Conservation (phyloP, 768 basidiomycete genomes). For the Amanita rubescens region DNA sequence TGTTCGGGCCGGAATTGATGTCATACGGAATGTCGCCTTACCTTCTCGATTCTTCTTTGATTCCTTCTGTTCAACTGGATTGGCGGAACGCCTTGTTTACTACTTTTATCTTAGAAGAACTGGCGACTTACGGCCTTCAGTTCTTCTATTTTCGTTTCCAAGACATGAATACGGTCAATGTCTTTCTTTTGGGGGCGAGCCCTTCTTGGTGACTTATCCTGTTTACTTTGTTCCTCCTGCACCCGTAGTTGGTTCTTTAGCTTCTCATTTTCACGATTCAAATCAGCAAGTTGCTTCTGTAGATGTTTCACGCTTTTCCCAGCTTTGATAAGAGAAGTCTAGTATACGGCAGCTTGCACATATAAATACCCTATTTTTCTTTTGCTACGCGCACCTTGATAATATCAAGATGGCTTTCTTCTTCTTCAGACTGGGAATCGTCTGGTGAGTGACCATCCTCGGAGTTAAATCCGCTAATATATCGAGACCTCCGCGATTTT, state of each 20-base stretch:
- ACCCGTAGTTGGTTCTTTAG: constrained; percentile 4
- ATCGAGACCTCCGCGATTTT: not conserved
- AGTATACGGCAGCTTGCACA: not conserved
- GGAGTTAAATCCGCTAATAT: not conserved
- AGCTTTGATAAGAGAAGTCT: constrained; percentile 14
- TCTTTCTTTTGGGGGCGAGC: constrained; percentile 5
- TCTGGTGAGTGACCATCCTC: not conserved
- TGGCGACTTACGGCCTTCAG: constrained; percentile 12
- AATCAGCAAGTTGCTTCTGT: constrained; percentile 8
- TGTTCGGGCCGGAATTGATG: not conserved
- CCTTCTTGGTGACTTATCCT: not conserved
- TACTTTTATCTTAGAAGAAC: not conserved
- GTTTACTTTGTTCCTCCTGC: constrained; percentile 1
- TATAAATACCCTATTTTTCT: not conserved
- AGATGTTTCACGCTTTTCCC: constrained; percentile 11
- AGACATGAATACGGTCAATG: not conserved
- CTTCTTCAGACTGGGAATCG: not conserved
- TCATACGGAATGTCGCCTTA: constrained; percentile 2
- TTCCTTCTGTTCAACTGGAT: constrained; percentile 15
- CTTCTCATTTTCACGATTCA: constrained; percentile 15
- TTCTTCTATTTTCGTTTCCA: constrained; percentile 10
- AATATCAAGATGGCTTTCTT: not conserved
- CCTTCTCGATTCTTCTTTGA: constrained; percentile 19
- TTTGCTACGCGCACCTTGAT: not conserved
- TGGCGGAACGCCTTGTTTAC: not conserved